phyloP scores from a whole-genome alignment of 768 basidiomycete species.

The Leccinum fibrillosum region DNA sequence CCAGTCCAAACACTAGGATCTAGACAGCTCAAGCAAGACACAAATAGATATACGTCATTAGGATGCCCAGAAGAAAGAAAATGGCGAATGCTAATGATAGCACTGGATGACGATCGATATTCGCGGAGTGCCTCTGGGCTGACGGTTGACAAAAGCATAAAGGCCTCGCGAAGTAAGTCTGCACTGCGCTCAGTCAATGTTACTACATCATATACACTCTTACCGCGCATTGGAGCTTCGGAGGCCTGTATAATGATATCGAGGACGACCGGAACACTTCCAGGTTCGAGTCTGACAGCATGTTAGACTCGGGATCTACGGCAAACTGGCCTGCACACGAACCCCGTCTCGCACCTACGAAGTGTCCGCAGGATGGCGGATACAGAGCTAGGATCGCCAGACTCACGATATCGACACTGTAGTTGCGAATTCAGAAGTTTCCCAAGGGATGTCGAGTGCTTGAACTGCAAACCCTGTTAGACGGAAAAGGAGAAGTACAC shows the following conservation, averaged over 20 bases:
- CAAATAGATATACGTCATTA: conserved; percentile 64
- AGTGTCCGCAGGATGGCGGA: conserved; percentile 22
- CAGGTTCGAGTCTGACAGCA: conserved; percentile 21
- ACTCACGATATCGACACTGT: conserved; percentile 12
- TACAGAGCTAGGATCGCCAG: neutral
- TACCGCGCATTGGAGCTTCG: conserved; percentile 25
- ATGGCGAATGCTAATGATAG: conserved; percentile 49
- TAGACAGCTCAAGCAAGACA: conserved; percentile 59
- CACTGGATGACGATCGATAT: conserved; percentile 16
- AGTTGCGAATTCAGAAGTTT: conserved; percentile 23
- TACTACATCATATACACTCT: neutral
- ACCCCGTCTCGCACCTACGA: conserved; percentile 23
- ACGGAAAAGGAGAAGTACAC: neutral
- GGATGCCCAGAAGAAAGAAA: conserved; percentile 55
- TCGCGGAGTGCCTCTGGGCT: conserved; percentile 16
- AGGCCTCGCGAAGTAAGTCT: conserved; percentile 35
- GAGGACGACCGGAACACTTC: conserved; percentile 17
- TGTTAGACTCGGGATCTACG: neutral
- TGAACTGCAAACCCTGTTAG: conserved; percentile 19
- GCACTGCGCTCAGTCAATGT: conserved; percentile 15
- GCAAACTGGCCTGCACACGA: conserved; percentile 3
- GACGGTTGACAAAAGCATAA: conserved; percentile 30
- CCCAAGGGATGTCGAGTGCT: conserved; percentile 21
- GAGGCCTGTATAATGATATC: conserved; percentile 27
- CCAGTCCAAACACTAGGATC: conserved; percentile 70